Evolutionary conservation across 1,284 basidiomycete species (phyloP).

Genomic region (Trametes pubescens): DNA sequence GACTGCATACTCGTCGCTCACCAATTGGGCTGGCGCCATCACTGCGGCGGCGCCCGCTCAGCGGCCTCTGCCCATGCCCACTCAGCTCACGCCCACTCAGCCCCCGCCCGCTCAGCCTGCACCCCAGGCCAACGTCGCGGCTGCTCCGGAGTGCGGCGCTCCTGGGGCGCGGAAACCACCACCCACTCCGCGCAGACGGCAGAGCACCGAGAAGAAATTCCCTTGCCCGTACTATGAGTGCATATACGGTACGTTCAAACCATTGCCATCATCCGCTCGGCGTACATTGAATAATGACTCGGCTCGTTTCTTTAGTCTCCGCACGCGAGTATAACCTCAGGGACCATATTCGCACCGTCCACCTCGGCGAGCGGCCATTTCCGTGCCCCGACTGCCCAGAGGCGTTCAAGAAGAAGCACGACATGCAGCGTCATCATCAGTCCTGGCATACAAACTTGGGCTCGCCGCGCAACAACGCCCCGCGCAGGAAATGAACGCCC

Average conservation of each 20-base stretch:
- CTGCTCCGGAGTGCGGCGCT: no score
- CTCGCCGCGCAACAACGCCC: background rate
- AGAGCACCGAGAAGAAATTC: no score
- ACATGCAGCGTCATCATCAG: background rate
- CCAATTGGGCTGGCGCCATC: background rate
- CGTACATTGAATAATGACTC: background rate
- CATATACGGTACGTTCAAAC: no score
- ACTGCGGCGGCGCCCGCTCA: background rate
- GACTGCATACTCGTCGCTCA: background rate
- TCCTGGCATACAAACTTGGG: background rate
- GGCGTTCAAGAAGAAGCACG: background rate
- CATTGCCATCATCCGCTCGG: no score
- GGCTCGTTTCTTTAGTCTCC: background rate
- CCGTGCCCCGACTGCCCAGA: background rate
- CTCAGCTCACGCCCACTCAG: background rate
- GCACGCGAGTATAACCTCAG: background rate
- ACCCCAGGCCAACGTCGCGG: background rate
- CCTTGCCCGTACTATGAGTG: no score
- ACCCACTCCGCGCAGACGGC: no score
- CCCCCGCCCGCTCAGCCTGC: background rate
- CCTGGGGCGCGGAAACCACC: no score
- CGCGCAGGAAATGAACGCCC: no score
- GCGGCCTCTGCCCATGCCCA: background rate
- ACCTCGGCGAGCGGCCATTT: background rate
- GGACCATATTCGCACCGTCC: background rate